Evolutionary conservation across 129 eudicot species (phyloP), one percentile per base, ranked within the genome.

Genomic region (Tagetes patula): DNA sequence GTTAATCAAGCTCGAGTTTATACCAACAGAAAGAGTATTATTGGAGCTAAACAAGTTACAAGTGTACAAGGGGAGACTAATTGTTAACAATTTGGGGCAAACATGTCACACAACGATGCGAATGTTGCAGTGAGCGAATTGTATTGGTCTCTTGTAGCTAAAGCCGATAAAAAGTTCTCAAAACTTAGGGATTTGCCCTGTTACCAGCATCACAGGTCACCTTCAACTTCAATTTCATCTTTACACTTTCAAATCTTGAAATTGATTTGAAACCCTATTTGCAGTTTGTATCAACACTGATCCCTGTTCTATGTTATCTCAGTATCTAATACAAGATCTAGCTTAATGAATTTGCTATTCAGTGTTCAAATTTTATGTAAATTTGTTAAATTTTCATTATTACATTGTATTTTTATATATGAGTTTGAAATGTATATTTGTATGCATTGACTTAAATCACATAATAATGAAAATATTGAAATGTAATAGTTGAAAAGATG

Each of bases 121-220:
- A 79, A 53, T 65, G 70, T 87, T 73, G 87, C 85, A 20, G 84
- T 82, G 77, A 85, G 75, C 67, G 90, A 90, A 77, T 65, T 65
- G 40, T 87, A 90, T 45, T 83, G 90, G 93, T 66, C 84, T 20
- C 77, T 90, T 54, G 94, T 87, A 10, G 91, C 86, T 55, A 90
- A 85, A 71, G 96, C 91, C 49, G 91, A 90, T 59, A 85, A 80
- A 48, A 85, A 91, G 64, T 91, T 87, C 85, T 87, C 97, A 45
- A 91, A 91, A 79, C 86, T 91, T 84, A 82, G 97, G 58, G 91
- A 91, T 78, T 87, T 87, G 83, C 96, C 95, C 30, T 84, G 79
- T 58, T 90, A 83, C 67, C 83, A 85, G 65, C 95, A 85, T 75
- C 87, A 80, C 81, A 85, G 91, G 95, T 82, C 47, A 39, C 36